Base-by-base conservation (phyloP, 352 stramenopile genomes). In the Pythium aphanidermatum region DNA sequence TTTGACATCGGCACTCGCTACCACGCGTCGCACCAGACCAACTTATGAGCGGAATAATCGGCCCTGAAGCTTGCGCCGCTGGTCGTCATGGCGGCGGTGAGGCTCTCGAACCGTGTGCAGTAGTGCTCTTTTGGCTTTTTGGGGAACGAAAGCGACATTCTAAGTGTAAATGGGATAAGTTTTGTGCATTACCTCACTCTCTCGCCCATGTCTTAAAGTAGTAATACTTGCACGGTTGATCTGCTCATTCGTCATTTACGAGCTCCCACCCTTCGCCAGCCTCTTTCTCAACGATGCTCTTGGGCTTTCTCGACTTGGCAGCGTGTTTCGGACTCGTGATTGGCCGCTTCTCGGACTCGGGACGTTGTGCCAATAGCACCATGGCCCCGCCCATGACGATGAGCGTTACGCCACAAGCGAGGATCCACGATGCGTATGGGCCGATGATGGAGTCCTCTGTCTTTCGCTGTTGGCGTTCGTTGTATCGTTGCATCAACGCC, bases 251-350 rank as follows among this genome's bases (percentile, higher is more conserved):
- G 28, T 71, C 57, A 23, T 76, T 70, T 8, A 68, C 68, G n/a
- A 80, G 60, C 50, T 80, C 68, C 68, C 68, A 80, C 1, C 60
- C 43, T 30, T 74, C 57, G 30, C 68, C 66, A 4, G 62, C 46
- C 32, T 62, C 54, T 20, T 30, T 34, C n/a, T 41, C 46, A 57
- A 44, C 51, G 48, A 48, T 58, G 50, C 21, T 30, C 61, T 51
- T 52, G 13, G 50, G 32, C 27, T 58, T 45, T 25, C 48, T 47
- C 7, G 33, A 31, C 16, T 42, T 55, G n/a, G 44, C n/a, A 14
- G 60, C 44, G 5, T 58, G 36, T 21, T 17, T 51, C 1, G 38
- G 38, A 24, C 35, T 47, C 19, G 44, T 51, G 12, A 21, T 21
- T 1, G 54, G 14, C 30, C 60, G 60, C 17, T 65, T 63, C 36